phyloP scores from a whole-genome alignment of 2,329 filamentous ascomycete genomes.

The Colletotrichum spaethianum region DNA sequence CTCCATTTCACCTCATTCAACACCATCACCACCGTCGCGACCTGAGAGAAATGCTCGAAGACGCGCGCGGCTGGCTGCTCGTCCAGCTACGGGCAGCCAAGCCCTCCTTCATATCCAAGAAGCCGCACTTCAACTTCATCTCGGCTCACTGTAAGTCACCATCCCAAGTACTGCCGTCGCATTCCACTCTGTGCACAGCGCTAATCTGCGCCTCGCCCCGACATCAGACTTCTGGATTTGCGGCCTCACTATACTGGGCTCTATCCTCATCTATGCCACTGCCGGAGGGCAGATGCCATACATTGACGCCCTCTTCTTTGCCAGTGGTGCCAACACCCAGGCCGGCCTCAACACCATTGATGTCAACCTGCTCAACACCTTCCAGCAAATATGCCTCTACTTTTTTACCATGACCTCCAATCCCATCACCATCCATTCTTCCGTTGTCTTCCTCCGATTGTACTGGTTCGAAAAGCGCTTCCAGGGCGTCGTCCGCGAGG shows the following conservation, averaged over 20 bases:
- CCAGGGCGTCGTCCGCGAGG: slow-evolving; percentile 83
- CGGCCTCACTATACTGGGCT: slow-evolving; percentile 78
- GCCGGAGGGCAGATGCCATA: slow-evolving; percentile 75
- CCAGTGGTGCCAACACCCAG: slow-evolving; percentile 89
- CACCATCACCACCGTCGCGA: slow-evolving; percentile 18
- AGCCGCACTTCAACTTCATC: slow-evolving; percentile 85
- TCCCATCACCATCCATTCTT: slow-evolving; percentile 87
- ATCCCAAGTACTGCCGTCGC: slow-evolving; percentile 20
- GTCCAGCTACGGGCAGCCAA: slow-evolving; percentile 64
- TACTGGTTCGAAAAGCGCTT: slow-evolving; percentile 99
- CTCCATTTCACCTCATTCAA: not conserved
- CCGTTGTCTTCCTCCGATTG: slow-evolving; percentile 90
- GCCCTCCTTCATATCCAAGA: slow-evolving; percentile 70
- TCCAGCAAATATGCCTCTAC: slow-evolving; percentile 82
- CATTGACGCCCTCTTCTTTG: slow-evolving; percentile 91
- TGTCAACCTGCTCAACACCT: slow-evolving; percentile 76
- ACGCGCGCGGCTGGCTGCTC: slow-evolving; percentile 45
- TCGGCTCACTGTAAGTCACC: slow-evolving; percentile 78
- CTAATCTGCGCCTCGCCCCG: slow-evolving; percentile 23
- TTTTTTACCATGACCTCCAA: slow-evolving; percentile 81
- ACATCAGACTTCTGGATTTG: slow-evolving; percentile 83
- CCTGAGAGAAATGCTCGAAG: slow-evolving; percentile 50
- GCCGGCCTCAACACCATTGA: slow-evolving; percentile 90
- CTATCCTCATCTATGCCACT: slow-evolving; percentile 80
- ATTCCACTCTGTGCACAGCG: slow-evolving; percentile 22